Evolutionary conservation across 805 yeast genomes (phyloP).

Genomic region (Pichia eremophila): DNA sequence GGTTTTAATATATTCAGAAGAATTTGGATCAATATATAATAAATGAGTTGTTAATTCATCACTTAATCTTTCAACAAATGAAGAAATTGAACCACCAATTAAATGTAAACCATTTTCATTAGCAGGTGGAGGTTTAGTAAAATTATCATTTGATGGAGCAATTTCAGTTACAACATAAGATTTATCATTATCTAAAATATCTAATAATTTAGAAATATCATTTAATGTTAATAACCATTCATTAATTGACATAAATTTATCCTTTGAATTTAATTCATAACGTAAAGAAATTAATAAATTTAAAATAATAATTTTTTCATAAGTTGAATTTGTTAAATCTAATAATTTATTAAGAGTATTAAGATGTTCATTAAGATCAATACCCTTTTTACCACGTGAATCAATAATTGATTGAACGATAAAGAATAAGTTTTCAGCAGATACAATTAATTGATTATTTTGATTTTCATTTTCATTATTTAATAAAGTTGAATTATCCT

Average conservation of each 20-base stretch:
- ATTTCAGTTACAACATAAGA: conserved; percentile 66
- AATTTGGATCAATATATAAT: conserved; percentile 87
- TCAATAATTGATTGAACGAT: conserved; percentile 70
- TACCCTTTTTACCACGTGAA: conserved; percentile 91
- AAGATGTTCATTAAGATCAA: conserved; percentile 75
- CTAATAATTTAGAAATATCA: conserved; percentile 56
- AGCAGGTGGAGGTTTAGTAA: conserved; percentile 61
- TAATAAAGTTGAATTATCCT: conserved; percentile 4
- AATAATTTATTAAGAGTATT: conserved; percentile 54
- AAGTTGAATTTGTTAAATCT: conserved; percentile 44
- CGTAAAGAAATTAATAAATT: conserved; percentile 80
- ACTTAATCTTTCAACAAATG: conserved; percentile 86
- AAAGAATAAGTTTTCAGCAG: conserved; percentile 47
- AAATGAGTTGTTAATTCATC: conserved; percentile 88
- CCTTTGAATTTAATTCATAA: conserved; percentile 66
- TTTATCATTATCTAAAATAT: conserved; percentile 54
- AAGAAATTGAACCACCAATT: conserved; percentile 75
- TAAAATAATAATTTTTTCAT: conserved; percentile 69
- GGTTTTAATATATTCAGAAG: conserved; percentile 86
- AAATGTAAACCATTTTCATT: conserved; percentile 59
- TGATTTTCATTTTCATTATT: conserved; percentile 2
- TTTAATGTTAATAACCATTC: conserved; percentile 68
- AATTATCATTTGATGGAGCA: conserved; percentile 62
- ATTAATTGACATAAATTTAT: conserved; percentile 63
- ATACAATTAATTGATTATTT: conserved; percentile 20